Base-by-base conservation (phyloP, 257 asterid species). In the Fraxinus cuspidata region DNA sequence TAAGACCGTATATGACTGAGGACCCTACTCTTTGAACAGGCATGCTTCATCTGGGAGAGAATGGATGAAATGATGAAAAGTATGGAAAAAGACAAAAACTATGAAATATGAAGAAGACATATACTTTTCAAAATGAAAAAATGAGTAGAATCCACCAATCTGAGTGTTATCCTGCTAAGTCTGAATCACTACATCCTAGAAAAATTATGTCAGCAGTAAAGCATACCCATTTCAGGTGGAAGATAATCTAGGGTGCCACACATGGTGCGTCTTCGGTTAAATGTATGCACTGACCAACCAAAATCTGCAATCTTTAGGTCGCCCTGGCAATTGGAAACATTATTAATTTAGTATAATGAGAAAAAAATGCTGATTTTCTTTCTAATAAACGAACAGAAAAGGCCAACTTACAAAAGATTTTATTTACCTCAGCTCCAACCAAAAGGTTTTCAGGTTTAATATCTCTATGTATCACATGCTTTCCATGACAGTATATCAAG, bases 261-360 rank as follows among this genome's bases (percentile, higher is more conserved):
- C 98, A 96, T 93, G 44, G 99, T 96, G 74, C 94, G 88, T 77
- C 99, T 86, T 73, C 98, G 98, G 74, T 89, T 92, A 82, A 96
- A 96, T 44, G 98, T 96, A 83, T 96, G 99, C 69, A 96, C 99
- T 2, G 99, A 96, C 98, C 99, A 96, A 69, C 99, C 99, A 77
- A 96, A 96, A 80, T 93, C 98, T 28, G 98, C 98, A 66, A 96
- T 96, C 84, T 96, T 96, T 38, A 96, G 89, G 80, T 96, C 99
- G 44, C 99, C 99, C 99, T 96, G 85, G 28, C 70, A 87, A 72
- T 72, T 23, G 78, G 74, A 66, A 76, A 82, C 51, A 66, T 11
- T 42, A 42, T 7, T 35, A 35, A 35, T 6, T 35, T 35, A 35
- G 18, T 31, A 25, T 51, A 72, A 77, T 58, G 29, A 83, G 58